Percentiles rank a stretch among this genome's conserved stretches.
Evolutionary conservation across 2,329 filamentous ascomycete genomes (phyloP).

Genomic region (Botrytis sinoallii): DNA sequence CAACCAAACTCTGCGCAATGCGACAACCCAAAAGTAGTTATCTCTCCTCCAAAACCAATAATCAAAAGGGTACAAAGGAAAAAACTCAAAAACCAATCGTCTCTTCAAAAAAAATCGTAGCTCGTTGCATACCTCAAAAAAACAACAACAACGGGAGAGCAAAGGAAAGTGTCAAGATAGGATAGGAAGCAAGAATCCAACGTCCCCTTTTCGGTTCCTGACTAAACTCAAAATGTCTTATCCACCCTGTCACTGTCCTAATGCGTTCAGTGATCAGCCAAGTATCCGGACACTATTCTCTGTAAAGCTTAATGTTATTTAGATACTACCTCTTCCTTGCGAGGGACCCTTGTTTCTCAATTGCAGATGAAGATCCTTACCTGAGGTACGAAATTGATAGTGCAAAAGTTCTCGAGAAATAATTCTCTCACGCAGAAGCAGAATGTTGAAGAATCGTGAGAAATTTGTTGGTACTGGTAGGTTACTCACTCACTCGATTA

Average conservation of each 20-base stretch:
- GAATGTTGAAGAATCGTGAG: not conserved
- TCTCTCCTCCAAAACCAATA: not conserved
- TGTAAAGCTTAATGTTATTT: not conserved
- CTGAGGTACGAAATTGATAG: not conserved
- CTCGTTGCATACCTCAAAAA: not conserved
- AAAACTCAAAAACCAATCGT: not conserved
- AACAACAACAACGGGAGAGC: not conserved
- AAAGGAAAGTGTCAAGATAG: not conserved
- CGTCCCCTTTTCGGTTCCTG: conserved; percentile 11
- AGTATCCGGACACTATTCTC: not conserved
- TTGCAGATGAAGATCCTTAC: not conserved
- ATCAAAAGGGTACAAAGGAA: not conserved
- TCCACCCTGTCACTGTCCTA: not conserved
- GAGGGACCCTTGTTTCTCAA: not conserved
- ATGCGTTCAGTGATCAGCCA: not conserved
- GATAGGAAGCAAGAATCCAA: not conserved
- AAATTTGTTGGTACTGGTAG: not conserved
- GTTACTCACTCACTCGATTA: not conserved
- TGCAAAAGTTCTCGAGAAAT: not conserved
- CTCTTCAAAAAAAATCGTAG: not conserved
- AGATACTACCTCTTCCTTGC: not conserved
- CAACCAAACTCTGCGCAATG: not conserved
- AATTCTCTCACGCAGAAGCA: not conserved
- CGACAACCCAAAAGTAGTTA: not conserved
- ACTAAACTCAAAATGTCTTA: conserved; percentile 1